These are phyloP conservation scores for Psilocybe tampanensis DNA, from an alignment of 768 basidiomycete genomes.

Conservation along the genomic window DNA sequence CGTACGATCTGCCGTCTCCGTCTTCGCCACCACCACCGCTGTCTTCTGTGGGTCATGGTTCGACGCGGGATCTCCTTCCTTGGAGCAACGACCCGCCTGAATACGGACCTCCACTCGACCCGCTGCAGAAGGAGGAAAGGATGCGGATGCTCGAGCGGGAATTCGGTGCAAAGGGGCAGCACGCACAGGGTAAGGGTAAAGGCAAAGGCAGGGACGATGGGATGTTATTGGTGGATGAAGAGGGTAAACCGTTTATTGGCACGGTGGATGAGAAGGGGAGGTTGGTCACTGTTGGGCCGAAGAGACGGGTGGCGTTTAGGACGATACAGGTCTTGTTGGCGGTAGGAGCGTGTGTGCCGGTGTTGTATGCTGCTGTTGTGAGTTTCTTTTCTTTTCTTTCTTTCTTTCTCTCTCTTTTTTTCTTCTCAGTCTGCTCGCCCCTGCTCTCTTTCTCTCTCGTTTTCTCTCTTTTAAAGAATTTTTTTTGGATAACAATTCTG, in stretches of 20 bases:
- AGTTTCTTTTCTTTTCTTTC: constrained; percentile 23
- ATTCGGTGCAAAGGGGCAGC: constrained; percentile 57
- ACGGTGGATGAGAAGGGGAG: constrained; percentile 59
- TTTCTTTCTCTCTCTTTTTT: not conserved
- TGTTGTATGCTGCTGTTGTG: constrained; percentile 67
- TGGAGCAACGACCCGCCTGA: constrained; percentile 55
- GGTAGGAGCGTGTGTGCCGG: constrained; percentile 51
- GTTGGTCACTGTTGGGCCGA: constrained; percentile 65
- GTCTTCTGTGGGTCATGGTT: constrained; percentile 39
- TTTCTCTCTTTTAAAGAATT: no score
- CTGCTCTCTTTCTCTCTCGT: no score
- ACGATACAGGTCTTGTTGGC: constrained; percentile 52
- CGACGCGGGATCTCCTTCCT: constrained; percentile 45
- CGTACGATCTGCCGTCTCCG: constrained; percentile 25
- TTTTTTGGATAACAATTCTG: not conserved
- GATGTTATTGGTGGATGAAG: constrained; percentile 40
- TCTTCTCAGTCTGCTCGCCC: no score
- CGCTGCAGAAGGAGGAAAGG: constrained; percentile 64
- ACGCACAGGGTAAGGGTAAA: constrained; percentile 12
- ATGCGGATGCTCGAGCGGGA: constrained; percentile 73
- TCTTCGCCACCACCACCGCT: constrained; percentile 20
- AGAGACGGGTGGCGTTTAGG: constrained; percentile 53
- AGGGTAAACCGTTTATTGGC: constrained; percentile 55
- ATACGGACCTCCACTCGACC: constrained; percentile 41
- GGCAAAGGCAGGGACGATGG: constrained; percentile 25